These are phyloP conservation scores for Rhizophagus sp. DNA, from an alignment of 192 early-diverging fungal genomes.

Conservation along the genomic window DNA sequence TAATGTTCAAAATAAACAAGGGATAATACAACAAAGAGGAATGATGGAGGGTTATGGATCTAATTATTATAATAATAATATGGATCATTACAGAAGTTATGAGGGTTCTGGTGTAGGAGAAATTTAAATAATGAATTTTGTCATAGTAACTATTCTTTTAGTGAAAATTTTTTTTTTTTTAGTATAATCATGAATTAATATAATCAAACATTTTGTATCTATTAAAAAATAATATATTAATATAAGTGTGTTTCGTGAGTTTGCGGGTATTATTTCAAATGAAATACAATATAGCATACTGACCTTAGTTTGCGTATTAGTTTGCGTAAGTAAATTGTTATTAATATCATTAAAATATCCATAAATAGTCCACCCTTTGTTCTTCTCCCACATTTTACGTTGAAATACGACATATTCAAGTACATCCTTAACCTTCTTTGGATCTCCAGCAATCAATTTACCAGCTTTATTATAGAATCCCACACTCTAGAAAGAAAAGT, in stretches of 20 bases:
- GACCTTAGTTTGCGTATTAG: too few relatives aligned
- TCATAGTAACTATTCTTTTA: not conserved
- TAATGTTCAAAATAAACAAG: not conserved
- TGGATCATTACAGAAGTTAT: not conserved
- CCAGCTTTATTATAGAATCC: slow-evolving; percentile 53
- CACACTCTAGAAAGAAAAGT: slow-evolving; percentile 43
- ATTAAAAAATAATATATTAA: too few relatives aligned
- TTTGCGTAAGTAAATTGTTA: too few relatives aligned
- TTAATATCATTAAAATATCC: slow-evolving; percentile 31
- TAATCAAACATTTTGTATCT: too few relatives aligned
- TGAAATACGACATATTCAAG: slow-evolving; percentile 73
- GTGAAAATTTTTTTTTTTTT: not conserved
- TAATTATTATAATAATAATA: not conserved
- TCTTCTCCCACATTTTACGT: slow-evolving; percentile 56
- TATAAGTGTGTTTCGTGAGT: too few relatives aligned
- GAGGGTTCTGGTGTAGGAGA: not conserved
- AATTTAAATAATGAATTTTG: not conserved
- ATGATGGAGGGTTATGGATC: not conserved
- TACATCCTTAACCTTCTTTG: slow-evolving; percentile 58
- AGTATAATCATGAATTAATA: too few relatives aligned
- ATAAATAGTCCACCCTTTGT: slow-evolving; percentile 64
- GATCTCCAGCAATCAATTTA: slow-evolving; percentile 46
- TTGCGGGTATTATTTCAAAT: too few relatives aligned
- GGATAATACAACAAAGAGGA: not conserved
- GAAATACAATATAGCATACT: too few relatives aligned